A percentile compares a stretch with the other conserved stretches of the same genome.
These are phyloP conservation scores for Syzygium grande DNA, from an alignment of 345 rosid genomes.

Conservation along the genomic window DNA sequence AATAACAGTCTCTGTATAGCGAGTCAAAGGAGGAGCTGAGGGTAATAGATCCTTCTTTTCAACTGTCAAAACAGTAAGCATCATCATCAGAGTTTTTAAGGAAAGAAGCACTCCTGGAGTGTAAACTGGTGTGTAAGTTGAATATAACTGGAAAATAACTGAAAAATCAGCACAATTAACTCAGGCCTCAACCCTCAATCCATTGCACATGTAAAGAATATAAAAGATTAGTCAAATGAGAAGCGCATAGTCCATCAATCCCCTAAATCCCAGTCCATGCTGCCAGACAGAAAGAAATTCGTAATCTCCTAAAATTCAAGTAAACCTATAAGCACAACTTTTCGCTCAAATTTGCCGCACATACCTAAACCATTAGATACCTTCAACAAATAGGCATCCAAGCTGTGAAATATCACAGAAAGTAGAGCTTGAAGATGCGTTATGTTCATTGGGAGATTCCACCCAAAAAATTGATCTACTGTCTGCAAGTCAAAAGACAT, in stretches of 20 bases:
- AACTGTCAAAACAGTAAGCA: constrained; percentile 40
- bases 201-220: background rate
- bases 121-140: background rate
- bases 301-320: background rate
- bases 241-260: background rate
- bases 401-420: constrained; percentile 74
- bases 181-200: background rate
- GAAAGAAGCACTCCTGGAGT: background rate
- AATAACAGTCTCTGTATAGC: constrained; percentile 56
- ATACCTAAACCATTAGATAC: constrained; percentile 72
- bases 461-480: constrained; percentile 81
- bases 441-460: constrained; percentile 79
- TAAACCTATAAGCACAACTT: background rate
- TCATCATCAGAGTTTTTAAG: background rate
- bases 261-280: background rate
- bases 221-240: background rate
- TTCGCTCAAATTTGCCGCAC: background rate
- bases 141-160: background rate
- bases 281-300: background rate
- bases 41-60: constrained; percentile 72
- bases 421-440: constrained; percentile 95
- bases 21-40: constrained; percentile 88
- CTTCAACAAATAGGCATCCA: constrained; percentile 74
- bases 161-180: background rate
- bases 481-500: constrained; percentile 49